Percentiles rank a stretch among this genome's conserved stretches.
These are phyloP conservation scores for Paracoccidioides brasiliensis DNA, from an alignment of 2,329 filamentous ascomycete species.

Conservation along the genomic window DNA sequence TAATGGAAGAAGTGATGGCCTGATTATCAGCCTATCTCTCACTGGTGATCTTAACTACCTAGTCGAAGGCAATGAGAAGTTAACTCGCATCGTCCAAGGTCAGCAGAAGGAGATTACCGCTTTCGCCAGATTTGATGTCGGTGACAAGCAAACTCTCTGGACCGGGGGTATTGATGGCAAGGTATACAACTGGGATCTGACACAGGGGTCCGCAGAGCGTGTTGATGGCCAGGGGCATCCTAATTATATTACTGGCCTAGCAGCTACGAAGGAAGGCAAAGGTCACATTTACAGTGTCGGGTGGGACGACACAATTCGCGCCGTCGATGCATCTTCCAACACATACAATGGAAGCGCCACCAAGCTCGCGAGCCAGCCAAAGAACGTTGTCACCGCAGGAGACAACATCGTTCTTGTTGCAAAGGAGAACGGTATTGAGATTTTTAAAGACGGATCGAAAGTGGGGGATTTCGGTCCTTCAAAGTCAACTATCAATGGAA, in stretches of 20 bases:
- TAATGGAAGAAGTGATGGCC: slow-evolving; percentile 62
- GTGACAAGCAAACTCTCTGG: slow-evolving; percentile 51
- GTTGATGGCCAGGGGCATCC: slow-evolving; percentile 73
- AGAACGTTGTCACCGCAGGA: slow-evolving; percentile 49
- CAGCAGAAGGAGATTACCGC: slow-evolving; percentile 88
- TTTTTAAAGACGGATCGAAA: slow-evolving; percentile 45
- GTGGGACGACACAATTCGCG: slow-evolving; percentile 86
- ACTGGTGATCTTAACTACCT: slow-evolving; percentile 86
- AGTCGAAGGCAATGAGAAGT: slow-evolving; percentile 54
- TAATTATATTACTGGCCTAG: slow-evolving; percentile 71
- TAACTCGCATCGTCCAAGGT: slow-evolving; percentile 62
- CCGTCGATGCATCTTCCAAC: slow-evolving; percentile 58
- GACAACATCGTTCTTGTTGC: slow-evolving; percentile 44
- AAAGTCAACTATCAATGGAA: slow-evolving; percentile 52
- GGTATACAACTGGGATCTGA: slow-evolving; percentile 70
- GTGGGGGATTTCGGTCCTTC: slow-evolving; percentile 46
- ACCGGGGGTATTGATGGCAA: slow-evolving; percentile 89
- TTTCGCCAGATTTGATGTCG: slow-evolving; percentile 44
- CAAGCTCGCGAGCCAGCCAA: slow-evolving; percentile 68
- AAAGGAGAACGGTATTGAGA: slow-evolving; percentile 45
- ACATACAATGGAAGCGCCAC: slow-evolving; percentile 58
- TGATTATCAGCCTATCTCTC: slow-evolving; percentile 82
- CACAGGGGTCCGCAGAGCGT: slow-evolving; percentile 52
- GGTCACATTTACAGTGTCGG: slow-evolving; percentile 68
- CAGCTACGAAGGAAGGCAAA: slow-evolving; percentile 37